Percentiles rank a stretch among this genome's conserved stretches.
Conservation (phyloP, 129 eudicot genomes). For the Flaveria linearis region DNA sequence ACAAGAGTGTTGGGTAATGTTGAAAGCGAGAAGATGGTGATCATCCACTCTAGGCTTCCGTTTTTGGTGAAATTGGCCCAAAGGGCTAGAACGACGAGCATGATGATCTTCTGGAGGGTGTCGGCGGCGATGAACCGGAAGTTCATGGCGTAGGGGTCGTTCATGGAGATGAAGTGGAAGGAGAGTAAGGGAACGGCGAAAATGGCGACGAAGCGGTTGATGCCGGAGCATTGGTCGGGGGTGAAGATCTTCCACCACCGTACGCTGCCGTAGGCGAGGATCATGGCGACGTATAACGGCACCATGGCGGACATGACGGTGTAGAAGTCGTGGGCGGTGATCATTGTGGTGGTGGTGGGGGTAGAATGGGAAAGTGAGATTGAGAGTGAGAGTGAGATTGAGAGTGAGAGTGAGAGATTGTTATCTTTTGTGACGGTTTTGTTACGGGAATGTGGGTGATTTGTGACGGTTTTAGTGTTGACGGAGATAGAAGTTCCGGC, state of each 20-base stretch:
- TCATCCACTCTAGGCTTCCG: constrained; percentile 83
- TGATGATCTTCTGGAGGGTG: constrained; percentile 70
- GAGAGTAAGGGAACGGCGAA: constrained; percentile 87
- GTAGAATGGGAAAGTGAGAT: not conserved
- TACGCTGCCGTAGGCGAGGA: constrained; percentile 89
- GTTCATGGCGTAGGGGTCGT: constrained; percentile 75
- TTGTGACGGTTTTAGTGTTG: constrained; percentile 25
- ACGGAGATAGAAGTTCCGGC: constrained; percentile 1
- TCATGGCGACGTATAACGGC: constrained; percentile 92
- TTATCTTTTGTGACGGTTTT: constrained; percentile 39
- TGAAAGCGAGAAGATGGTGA: constrained; percentile 70
- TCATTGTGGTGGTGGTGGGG: constrained; percentile 43
- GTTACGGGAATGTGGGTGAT: constrained; percentile 34
- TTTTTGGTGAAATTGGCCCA: constrained; percentile 72
- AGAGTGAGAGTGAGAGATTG: constrained; percentile 32
- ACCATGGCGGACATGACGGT: constrained; percentile 81
- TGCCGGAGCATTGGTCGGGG: constrained; percentile 96
- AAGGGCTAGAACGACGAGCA: constrained; percentile 49
- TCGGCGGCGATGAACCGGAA: constrained; percentile 87
- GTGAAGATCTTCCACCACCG: constrained; percentile 96
- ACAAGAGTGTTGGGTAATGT: constrained; percentile 81
- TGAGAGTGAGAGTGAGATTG: constrained; percentile 25
- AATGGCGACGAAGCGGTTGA: constrained; percentile 85
- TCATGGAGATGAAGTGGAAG: constrained; percentile 77
- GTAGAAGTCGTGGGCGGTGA: constrained; percentile 83